These are phyloP conservation scores for Pseudogymnoascus sp. DNA, from an alignment of 2,329 filamentous ascomycete genomes.

Conservation along the genomic window DNA sequence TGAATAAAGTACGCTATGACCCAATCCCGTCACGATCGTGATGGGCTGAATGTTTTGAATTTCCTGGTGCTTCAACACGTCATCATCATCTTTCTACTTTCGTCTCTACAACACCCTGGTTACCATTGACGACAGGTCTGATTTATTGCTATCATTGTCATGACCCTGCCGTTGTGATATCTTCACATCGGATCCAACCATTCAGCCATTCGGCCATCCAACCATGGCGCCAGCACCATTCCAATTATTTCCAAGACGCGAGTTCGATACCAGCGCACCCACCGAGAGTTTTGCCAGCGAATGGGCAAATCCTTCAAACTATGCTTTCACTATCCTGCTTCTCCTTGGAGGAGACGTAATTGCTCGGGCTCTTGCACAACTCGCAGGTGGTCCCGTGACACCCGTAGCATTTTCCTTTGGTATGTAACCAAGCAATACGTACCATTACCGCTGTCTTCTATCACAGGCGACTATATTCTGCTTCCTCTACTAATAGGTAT, in stretches of 20 bases:
- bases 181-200: neutral
- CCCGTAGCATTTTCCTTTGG: conserved; percentile 28
- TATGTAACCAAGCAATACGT: neutral
- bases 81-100: neutral
- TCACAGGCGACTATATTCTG: neutral
- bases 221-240: neutral
- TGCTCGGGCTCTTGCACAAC: conserved; percentile 27
- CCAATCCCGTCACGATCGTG: neutral
- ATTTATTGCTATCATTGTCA: neutral
- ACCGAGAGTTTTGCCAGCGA: neutral
- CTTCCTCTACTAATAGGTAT: neutral
- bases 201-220: no score
- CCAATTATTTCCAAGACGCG: neutral
- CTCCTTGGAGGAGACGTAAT: conserved; percentile 31
- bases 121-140: neutral
- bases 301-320: conserved; percentile 10
- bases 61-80: no score
- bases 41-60: neutral
- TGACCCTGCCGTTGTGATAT: neutral
- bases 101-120: neutral
- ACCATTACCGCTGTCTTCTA: neutral
- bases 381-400: conserved; percentile 21
- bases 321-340: conserved; percentile 29
- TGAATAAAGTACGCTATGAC: neutral
- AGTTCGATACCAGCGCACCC: neutral